Evolutionary conservation across 352 stramenopile genomes (phyloP).

Genomic region (Blastocystis sp.): DNA sequence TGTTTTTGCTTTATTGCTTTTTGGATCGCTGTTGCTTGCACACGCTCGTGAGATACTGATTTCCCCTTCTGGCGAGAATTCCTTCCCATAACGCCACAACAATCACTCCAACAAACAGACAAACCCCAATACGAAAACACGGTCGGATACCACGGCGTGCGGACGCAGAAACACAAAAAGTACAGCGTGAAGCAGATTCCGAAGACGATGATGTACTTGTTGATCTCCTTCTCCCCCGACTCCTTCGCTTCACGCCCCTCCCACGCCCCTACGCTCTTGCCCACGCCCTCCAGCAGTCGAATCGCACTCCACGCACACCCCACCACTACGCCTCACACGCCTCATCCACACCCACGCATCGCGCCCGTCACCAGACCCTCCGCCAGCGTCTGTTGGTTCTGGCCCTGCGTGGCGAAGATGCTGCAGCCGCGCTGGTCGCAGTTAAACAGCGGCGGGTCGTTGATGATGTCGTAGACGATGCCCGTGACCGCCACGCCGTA

Average conservation of each 20-base stretch:
- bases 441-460: constrained; percentile 36
- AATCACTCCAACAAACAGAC: background rate
- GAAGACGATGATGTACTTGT: constrained; percentile 28
- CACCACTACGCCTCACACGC: constrained; percentile 12
- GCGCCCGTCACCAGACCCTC: constrained; percentile 56
- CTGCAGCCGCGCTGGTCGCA: constrained; percentile 14
- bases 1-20: no score
- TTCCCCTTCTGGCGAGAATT: no score
- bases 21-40: no score
- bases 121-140: constrained; percentile 62
- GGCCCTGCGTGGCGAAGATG: constrained; percentile 31
- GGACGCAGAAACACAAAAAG: constrained; percentile 38
- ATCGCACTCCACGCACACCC: background rate
- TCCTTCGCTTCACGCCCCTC: constrained; percentile 14
- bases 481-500: constrained; percentile 61
- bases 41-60: no score
- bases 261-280: background rate
- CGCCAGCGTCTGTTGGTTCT: constrained; percentile 56
- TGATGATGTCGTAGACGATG: constrained; percentile 65
- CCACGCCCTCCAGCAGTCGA: constrained; percentile 21
- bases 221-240: background rate
- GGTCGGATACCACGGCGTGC: constrained; percentile 58
- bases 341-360: background rate
- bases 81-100: no score
- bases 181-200: constrained; percentile 23